Evolutionary conservation across 805 yeast species (phyloP).

Genomic region (Candida oleophila): DNA sequence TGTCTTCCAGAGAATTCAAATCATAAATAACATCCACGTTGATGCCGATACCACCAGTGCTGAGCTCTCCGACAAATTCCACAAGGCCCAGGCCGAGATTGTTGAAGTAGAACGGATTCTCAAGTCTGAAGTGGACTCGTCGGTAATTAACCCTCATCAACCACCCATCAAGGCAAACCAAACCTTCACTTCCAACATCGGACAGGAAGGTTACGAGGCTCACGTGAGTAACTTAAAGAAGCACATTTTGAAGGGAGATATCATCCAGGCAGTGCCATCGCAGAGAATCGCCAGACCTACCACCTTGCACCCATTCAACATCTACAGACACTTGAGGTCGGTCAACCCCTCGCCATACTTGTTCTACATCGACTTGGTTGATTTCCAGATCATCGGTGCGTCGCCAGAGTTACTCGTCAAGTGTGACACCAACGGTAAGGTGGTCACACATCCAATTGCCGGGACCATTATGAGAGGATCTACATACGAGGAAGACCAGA

Average conservation of each 20-base stretch:
- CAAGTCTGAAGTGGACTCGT: constrained; percentile 29
- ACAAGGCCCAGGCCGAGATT: constrained; percentile 57
- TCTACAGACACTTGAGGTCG: constrained; percentile 89
- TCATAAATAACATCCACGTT: constrained; percentile 74
- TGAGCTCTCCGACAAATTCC: constrained; percentile 45
- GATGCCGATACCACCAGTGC: constrained; percentile 22
- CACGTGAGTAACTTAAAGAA: constrained; percentile 75
- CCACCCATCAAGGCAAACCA: constrained; percentile 66
- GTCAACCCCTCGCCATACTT: constrained; percentile 98
- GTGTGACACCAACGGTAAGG: constrained; percentile 66
- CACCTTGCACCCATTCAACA: constrained; percentile 91
- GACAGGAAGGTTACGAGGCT: constrained; percentile 86
- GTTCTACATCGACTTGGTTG: constrained; percentile 88
- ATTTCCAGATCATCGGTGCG: constrained; percentile 95
- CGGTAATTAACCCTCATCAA: constrained; percentile 65
- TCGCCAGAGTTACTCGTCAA: constrained; percentile 93
- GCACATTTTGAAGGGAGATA: constrained; percentile 88
- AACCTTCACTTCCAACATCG: constrained; percentile 82
- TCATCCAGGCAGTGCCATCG: constrained; percentile 97
- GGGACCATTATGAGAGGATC: constrained; percentile 92
- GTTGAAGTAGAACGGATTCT: constrained; percentile 51
- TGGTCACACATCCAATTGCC: constrained; percentile 96
- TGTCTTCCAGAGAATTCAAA: constrained; percentile 89
- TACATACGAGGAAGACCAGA: constrained; percentile 89
- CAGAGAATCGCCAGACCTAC: constrained; percentile 97